These are phyloP conservation scores for Trichosporon sp. DNA, from an alignment of 1,284 basidiomycete species.

Conservation along the genomic window DNA sequence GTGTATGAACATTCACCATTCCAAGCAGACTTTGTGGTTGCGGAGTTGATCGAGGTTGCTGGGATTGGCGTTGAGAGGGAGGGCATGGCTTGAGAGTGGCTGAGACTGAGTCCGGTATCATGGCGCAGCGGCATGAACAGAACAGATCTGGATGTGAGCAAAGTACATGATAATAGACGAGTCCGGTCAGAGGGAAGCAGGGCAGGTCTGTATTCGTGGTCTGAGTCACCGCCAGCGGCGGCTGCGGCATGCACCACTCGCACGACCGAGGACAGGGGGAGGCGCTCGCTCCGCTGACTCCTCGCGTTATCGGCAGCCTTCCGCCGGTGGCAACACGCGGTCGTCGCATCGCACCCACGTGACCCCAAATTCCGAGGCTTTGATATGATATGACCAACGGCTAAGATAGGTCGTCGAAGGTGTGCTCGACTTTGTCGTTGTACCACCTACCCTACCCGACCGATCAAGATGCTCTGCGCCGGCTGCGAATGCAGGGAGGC, in stretches of 20 bases:
- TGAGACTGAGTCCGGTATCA: too few species aligned
- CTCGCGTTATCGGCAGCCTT: too few species aligned
- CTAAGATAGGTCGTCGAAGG: not conserved
- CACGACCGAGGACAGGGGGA: not conserved
- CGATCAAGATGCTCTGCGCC: conserved; percentile 27
- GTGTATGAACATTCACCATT: conserved; percentile 4
- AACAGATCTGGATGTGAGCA: too few species aligned
- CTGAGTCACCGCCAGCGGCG: too few species aligned
- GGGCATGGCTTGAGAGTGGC: too few species aligned
- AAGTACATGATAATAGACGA: too few species aligned
- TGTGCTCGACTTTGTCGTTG: not conserved
- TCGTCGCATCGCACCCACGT: not conserved
- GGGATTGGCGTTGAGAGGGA: too few species aligned
- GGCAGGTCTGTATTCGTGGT: not conserved
- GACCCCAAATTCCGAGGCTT: not conserved
- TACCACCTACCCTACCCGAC: not conserved
- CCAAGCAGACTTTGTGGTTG: not conserved
- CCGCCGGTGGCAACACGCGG: not conserved
- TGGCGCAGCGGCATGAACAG: too few species aligned
- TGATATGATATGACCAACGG: not conserved
- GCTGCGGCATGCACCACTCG: not conserved
- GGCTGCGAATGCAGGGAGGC: conserved; percentile 46
- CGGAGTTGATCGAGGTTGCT: too few species aligned
- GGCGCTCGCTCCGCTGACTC: too few species aligned
- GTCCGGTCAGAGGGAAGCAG: not conserved